phyloP scores from a whole-genome alignment of 2,329 filamentous ascomycete species.

The Trichoderma pleuroti region DNA sequence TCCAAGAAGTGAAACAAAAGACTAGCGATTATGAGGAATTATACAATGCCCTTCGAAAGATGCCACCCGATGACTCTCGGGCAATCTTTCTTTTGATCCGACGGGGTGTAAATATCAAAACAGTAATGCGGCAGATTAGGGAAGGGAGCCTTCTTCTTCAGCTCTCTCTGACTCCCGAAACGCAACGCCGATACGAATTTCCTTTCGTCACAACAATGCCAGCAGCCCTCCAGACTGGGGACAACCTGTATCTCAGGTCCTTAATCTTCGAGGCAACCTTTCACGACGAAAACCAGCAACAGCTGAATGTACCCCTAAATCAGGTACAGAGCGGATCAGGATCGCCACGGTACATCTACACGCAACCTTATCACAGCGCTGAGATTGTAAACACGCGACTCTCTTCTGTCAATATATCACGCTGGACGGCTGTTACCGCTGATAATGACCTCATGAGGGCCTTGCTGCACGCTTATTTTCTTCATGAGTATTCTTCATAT shows the following conservation, averaged over 20 bases:
- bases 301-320: background rate
- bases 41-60: background rate
- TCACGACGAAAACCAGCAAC: background rate
- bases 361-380: constrained; percentile 33
- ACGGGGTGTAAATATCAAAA: constrained; percentile 24
- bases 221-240: constrained; percentile 20
- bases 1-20: background rate
- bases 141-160: constrained; percentile 36
- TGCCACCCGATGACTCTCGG: background rate
- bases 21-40: background rate
- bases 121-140: constrained; percentile 32
- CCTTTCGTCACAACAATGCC: constrained; percentile 32
- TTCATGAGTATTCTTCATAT: constrained; percentile 32
- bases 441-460: constrained; percentile 32
- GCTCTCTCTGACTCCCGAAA: constrained; percentile 32
- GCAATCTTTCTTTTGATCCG: background rate
- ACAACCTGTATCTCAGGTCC: constrained; percentile 25
- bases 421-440: constrained; percentile 33
- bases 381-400: constrained; percentile 31
- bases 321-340: background rate
- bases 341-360: constrained; percentile 17
- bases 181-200: constrained; percentile 35
- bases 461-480: constrained; percentile 26
- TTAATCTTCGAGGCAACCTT: constrained; percentile 22
- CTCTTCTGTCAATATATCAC: constrained; percentile 27